Conservation (phyloP, 192 early-diverging fungal genomes). For the Phycomyces blakesleeanus region DNA sequence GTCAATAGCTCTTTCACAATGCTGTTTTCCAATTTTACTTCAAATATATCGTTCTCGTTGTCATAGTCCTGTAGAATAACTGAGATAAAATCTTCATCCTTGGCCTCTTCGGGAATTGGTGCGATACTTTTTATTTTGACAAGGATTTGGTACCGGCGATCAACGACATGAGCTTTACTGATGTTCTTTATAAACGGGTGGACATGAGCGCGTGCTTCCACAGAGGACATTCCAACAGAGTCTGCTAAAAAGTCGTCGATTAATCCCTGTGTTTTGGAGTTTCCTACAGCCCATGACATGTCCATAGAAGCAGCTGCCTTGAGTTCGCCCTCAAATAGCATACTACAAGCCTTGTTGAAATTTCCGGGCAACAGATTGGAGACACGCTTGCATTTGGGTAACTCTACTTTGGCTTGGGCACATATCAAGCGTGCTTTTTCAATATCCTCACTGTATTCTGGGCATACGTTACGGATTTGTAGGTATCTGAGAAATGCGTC, state of each 20-base stretch:
- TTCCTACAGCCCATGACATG: conserved; percentile 2
- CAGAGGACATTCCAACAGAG: conserved; percentile 10
- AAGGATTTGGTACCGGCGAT: background rate
- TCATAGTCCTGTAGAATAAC: conserved; percentile 1
- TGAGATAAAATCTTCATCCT: conserved; percentile 1
- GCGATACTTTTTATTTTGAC: conserved; percentile 10
- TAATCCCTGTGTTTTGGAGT: background rate
- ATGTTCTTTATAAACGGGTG: background rate
- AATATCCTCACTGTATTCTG: conserved; percentile 52
- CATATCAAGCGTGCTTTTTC: conserved; percentile 36
- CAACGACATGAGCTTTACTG: conserved; percentile 1
- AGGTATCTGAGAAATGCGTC: conserved; percentile 49
- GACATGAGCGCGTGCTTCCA: background rate
- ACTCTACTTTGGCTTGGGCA: conserved; percentile 39
- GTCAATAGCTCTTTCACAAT: conserved; percentile 20
- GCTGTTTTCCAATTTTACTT: conserved; percentile 20
- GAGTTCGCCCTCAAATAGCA: conserved; percentile 44
- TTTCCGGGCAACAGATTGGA: conserved; percentile 37
- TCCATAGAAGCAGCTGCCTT: conserved; percentile 31
- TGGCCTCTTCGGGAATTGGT: background rate
- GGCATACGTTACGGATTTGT: conserved; percentile 41
- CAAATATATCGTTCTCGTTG: background rate
- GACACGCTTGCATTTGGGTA: conserved; percentile 46
- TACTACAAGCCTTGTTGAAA: conserved; percentile 52
- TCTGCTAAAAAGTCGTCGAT: conserved; percentile 10